Percentiles rank a stretch among this genome's conserved stretches.
These are phyloP conservation scores for Candida takata DNA, from an alignment of 805 yeast genomes.

Conservation along the genomic window DNA sequence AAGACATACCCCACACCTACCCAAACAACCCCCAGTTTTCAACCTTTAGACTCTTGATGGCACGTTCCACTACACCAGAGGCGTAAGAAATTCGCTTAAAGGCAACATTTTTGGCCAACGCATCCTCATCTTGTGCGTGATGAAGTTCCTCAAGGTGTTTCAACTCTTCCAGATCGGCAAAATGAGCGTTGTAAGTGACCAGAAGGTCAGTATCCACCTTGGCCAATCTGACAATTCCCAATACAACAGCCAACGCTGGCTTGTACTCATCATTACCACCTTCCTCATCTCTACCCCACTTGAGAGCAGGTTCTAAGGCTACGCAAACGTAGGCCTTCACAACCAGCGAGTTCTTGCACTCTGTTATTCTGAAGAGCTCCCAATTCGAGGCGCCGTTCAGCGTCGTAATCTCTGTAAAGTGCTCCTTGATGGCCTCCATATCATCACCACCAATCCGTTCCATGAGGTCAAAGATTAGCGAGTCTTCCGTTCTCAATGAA, in stretches of 20 bases:
- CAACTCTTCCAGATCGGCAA: slow-evolving; percentile 26
- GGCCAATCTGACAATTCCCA: slow-evolving; percentile 50
- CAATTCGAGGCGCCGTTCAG: slow-evolving; percentile 33
- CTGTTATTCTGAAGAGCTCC: slow-evolving; percentile 25
- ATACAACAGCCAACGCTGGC: slow-evolving; percentile 40
- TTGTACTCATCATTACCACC: slow-evolving; percentile 5
- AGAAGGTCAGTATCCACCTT: slow-evolving; percentile 54
- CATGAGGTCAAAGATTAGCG: slow-evolving; percentile 58
- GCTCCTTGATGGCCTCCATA: slow-evolving; percentile 39
- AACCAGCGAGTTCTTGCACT: slow-evolving; percentile 10
- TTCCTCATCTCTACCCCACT: slow-evolving; percentile 41
- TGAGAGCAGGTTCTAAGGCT: slow-evolving; percentile 38
- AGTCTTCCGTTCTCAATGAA: slow-evolving; percentile 37
- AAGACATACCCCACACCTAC: slow-evolving; percentile 6
- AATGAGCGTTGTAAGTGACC: slow-evolving; percentile 55
- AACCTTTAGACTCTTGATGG: slow-evolving; percentile 29
- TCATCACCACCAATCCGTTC: slow-evolving; percentile 40
- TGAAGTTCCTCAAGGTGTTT: slow-evolving; percentile 16
- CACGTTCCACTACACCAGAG: slow-evolving; percentile 19
- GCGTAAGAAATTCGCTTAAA: slow-evolving; percentile 25
- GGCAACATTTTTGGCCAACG: slow-evolving; percentile 15
- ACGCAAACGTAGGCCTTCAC: slow-evolving; percentile 27
- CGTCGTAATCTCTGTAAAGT: slow-evolving; percentile 47
- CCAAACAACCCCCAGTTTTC: slow-evolving; percentile 43
- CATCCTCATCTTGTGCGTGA: slow-evolving; percentile 1